Evolutionary conservation across 192 early-diverging fungal species (phyloP).

Genomic region (Coemansia guatemalensis): DNA sequence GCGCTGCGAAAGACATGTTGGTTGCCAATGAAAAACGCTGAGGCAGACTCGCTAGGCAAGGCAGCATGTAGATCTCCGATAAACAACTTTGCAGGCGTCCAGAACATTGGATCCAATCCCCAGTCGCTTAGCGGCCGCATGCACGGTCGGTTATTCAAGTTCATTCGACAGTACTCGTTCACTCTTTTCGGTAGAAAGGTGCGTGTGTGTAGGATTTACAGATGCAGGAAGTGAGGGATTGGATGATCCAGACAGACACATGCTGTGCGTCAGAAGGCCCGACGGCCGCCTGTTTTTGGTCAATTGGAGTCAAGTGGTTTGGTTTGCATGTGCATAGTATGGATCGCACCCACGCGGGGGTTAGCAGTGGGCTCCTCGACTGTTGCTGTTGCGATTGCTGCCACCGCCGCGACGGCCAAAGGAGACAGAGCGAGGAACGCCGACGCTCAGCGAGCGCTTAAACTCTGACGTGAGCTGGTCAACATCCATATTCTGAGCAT

Average conservation of each 20-base stretch:
- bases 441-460: constrained; percentile 23
- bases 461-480: constrained; percentile 31
- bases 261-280: background rate
- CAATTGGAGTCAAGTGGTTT: background rate
- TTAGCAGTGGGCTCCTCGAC: background rate
- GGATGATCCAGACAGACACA: background rate
- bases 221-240: background rate
- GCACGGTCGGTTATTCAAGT: constrained; percentile 25
- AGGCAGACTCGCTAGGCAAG: constrained; percentile 21
- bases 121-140: constrained; percentile 15
- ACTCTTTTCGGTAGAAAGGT: background rate
- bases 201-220: constrained; percentile 2
- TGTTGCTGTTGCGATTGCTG: background rate
- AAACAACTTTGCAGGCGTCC: constrained; percentile 48
- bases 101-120: constrained; percentile 52
- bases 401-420: constrained; percentile 22
- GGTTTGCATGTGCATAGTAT: background rate
- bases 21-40: constrained; percentile 44
- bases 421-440: constrained; percentile 31
- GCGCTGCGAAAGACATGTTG: constrained; percentile 29
- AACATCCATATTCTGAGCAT: constrained; percentile 26
- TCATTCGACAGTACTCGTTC: constrained; percentile 7
- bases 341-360: background rate
- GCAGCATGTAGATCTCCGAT: constrained; percentile 31
- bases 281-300: background rate